A percentile compares a stretch with the other conserved stretches of the same genome.
phyloP scores from a whole-genome alignment of 768 basidiomycete species.

The Tricholomella constricta region DNA sequence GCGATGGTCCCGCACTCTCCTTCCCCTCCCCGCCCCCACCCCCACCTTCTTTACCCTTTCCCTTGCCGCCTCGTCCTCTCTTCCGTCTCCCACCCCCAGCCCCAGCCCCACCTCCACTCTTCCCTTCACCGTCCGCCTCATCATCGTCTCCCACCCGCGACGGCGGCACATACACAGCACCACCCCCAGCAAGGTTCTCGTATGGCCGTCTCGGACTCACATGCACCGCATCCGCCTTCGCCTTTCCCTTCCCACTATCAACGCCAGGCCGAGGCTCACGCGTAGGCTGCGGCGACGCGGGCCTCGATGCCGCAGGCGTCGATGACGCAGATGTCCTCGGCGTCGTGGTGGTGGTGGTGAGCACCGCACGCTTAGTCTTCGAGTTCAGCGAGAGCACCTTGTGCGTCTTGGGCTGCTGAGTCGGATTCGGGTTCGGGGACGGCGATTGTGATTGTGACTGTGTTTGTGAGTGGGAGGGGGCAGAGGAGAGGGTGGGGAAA shows the following conservation, averaged over 20 bases:
- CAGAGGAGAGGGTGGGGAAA: constrained; percentile 53
- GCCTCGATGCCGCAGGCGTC: constrained; percentile 32
- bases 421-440: constrained; percentile 8
- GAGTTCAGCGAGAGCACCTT: constrained; percentile 60
- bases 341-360: constrained; percentile 54
- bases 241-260: constrained; percentile 36
- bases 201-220: constrained; percentile 40
- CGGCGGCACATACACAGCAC: constrained; percentile 39
- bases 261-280: constrained; percentile 41
- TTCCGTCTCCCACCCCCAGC: constrained; percentile 10
- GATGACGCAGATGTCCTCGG: constrained; percentile 15
- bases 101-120: constrained; percentile 13
- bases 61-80: constrained; percentile 12
- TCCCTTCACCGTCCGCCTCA: background rate
- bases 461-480: constrained; percentile 4
- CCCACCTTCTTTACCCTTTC: constrained; percentile 1
- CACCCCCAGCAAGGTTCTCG: constrained; percentile 39
- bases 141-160: constrained; percentile 9
- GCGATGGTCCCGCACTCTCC: too few relatives aligned
- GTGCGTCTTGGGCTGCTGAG: constrained; percentile 35
- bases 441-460: constrained; percentile 3
- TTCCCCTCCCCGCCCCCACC: background rate
- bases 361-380: constrained; percentile 49
- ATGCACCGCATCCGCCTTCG: constrained; percentile 16
- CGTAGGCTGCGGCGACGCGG: constrained; percentile 34